phyloP scores from a whole-genome alignment of 768 basidiomycete genomes.

The Rhodosporidiobolus odoratus region DNA sequence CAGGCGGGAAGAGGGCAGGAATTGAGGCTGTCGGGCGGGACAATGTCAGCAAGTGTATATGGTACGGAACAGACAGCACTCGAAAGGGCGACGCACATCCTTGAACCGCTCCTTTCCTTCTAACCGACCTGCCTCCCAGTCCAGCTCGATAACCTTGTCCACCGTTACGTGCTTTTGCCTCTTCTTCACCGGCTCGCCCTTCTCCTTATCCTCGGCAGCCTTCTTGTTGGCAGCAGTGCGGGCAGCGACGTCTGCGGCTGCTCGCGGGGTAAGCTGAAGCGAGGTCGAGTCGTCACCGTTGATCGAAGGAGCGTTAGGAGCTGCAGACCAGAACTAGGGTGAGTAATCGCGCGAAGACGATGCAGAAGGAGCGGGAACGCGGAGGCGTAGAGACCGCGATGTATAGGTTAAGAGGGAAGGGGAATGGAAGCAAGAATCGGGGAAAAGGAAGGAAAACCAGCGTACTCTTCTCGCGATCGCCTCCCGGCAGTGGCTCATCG shows the following conservation, averaged over 20 bases:
- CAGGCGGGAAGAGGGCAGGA: slow-evolving; percentile 74
- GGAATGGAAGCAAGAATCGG: not conserved
- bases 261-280: slow-evolving; percentile 50
- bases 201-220: slow-evolving; percentile 41
- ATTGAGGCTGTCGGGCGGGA: slow-evolving; percentile 55
- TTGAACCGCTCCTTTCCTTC: slow-evolving; percentile 68
- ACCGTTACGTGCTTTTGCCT: slow-evolving; percentile 68
- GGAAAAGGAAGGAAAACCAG: slow-evolving; percentile 43
- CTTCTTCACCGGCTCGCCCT: slow-evolving; percentile 49
- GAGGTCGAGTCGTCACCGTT: slow-evolving; percentile 21
- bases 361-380: not conserved
- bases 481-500: slow-evolving; percentile 52
- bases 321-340: not conserved
- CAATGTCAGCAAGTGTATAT: not conserved
- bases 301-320: not conserved
- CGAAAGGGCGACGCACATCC: slow-evolving; percentile 46
- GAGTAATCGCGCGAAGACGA: not conserved
- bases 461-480: slow-evolving; percentile 55
- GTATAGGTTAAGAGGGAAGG: not conserved
- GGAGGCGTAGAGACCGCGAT: not conserved
- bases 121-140: slow-evolving; percentile 53
- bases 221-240: slow-evolving; percentile 1
- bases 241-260: slow-evolving; percentile 48
- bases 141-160: slow-evolving; percentile 80
- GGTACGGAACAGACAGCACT: not conserved